Evolutionary conservation across 176 grass and related monocot genomes (phyloP).

Genomic region (Aegilops longissima): DNA sequence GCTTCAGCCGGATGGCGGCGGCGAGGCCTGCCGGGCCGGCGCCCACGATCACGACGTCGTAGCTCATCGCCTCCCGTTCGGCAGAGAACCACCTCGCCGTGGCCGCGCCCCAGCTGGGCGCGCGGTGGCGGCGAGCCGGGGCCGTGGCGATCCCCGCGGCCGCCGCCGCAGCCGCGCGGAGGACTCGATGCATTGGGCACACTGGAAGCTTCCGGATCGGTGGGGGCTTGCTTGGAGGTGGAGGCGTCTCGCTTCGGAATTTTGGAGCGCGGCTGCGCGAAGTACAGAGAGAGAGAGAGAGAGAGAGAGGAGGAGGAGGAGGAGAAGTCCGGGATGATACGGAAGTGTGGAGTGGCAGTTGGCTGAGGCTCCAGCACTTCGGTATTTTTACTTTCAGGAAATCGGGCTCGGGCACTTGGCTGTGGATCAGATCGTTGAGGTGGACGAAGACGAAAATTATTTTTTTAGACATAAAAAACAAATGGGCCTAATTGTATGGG

Average conservation of each 20-base stretch:
- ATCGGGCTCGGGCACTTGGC: background rate
- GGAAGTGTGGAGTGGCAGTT: slow-evolving; percentile 32
- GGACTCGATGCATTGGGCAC: slow-evolving; percentile 31
- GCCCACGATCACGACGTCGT: slow-evolving; percentile 87
- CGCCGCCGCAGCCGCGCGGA: slow-evolving; percentile 21
- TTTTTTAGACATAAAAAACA: too few relatives aligned
- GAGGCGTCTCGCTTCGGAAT: background rate
- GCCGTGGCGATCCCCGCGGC: background rate
- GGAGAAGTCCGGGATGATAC: slow-evolving; percentile 29
- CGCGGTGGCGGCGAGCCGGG: background rate
- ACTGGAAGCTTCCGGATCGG: background rate
- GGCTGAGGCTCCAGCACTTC: background rate
- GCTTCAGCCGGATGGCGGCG: slow-evolving; percentile 83
- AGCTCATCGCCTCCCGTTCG: slow-evolving; percentile 67
- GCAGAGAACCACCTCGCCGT: slow-evolving; percentile 38
- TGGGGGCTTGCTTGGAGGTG: background rate
- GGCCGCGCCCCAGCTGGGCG: slow-evolving; percentile 20
- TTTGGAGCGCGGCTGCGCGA: background rate
- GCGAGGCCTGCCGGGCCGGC: slow-evolving; percentile 81
- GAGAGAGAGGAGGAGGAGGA: background rate
- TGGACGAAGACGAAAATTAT: slow-evolving; percentile 25
- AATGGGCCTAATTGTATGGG: too few relatives aligned
- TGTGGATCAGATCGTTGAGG: slow-evolving; percentile 43
- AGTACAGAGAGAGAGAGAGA: background rate
- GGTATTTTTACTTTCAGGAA: background rate